Evolutionary conservation across 1,139 yeast genomes (phyloP).

Genomic region (Scheffersomyces illinoinensis): DNA sequence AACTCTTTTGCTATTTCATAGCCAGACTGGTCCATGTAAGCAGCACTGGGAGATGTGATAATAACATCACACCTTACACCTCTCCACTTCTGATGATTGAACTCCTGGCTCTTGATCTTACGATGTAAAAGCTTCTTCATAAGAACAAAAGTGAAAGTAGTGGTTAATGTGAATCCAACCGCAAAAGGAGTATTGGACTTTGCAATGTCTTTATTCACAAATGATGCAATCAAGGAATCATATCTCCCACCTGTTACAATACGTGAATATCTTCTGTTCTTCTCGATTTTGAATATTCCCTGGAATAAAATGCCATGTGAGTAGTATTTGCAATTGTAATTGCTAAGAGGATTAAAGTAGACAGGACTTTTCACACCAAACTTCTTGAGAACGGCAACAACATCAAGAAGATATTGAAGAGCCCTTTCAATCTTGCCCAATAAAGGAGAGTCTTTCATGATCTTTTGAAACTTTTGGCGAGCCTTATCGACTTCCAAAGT

Average conservation of each 20-base stretch:
- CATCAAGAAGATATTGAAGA: constrained; percentile 57
- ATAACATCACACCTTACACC: constrained; percentile 73
- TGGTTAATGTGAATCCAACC: constrained; percentile 76
- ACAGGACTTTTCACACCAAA: constrained; percentile 48
- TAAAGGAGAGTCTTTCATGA: constrained; percentile 76
- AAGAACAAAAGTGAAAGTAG: constrained; percentile 43
- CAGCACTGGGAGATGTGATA: constrained; percentile 63
- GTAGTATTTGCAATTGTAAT: constrained; percentile 79
- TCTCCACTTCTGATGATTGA: constrained; percentile 23
- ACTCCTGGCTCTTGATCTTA: constrained; percentile 10
- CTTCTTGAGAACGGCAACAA: constrained; percentile 52
- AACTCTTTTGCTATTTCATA: constrained; percentile 59
- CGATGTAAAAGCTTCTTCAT: constrained; percentile 34
- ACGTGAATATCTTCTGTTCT: constrained; percentile 40
- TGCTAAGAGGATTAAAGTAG: constrained; percentile 69
- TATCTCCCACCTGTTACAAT: constrained; percentile 93
- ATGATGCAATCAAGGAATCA: constrained; percentile 65
- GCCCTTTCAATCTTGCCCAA: constrained; percentile 63
- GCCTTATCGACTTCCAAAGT: constrained; percentile 66
- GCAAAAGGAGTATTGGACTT: constrained; percentile 48
- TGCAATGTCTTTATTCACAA: constrained; percentile 45
- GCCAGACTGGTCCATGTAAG: constrained; percentile 56
- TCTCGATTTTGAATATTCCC: constrained; percentile 62
- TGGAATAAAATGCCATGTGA: constrained; percentile 85
- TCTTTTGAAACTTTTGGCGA: constrained; percentile 57